phyloP scores from a whole-genome alignment of 371 early-diverging fungal species.

The Batrachochytrium dendrobatidis region DNA sequence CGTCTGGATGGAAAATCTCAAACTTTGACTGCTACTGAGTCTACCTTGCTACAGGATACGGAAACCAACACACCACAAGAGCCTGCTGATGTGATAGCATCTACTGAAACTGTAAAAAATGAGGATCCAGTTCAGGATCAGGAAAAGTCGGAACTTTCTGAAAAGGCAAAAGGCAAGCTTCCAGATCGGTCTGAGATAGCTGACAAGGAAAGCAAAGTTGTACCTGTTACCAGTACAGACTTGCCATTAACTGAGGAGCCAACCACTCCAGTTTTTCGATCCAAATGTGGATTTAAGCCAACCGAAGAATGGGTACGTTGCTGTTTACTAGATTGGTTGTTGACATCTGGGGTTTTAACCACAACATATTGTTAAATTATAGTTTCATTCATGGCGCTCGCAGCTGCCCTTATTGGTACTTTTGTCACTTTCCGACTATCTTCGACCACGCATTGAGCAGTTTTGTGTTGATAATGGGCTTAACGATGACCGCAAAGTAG shows the following conservation, averaged over 20 bases:
- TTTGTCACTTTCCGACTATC: conserved; percentile 46
- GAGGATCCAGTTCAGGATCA: too few relatives aligned
- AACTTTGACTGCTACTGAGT: too few relatives aligned
- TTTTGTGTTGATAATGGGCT: conserved; percentile 30
- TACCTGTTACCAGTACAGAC: too few relatives aligned
- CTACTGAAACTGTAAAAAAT: too few relatives aligned
- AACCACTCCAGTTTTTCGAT: neutral
- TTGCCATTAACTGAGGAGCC: neutral
- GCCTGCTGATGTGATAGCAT: neutral
- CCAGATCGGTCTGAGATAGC: conserved; percentile 16
- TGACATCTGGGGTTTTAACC: neutral
- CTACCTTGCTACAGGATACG: neutral
- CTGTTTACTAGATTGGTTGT: neutral
- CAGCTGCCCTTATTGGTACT: conserved; percentile 60
- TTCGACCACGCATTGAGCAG: conserved; percentile 57
- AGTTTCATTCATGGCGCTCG: conserved; percentile 54
- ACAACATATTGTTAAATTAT: neutral
- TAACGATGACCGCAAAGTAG: conserved; percentile 36
- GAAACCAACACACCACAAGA: neutral
- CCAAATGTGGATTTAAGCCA: conserved; percentile 36
- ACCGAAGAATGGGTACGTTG: conserved; percentile 45
- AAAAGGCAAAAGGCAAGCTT: conserved; percentile 53
- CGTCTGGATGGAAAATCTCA: neutral
- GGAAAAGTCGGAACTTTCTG: conserved; percentile 50
- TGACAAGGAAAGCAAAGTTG: too few relatives aligned